Percentiles rank a stretch among this genome's conserved stretches.
These are phyloP conservation scores for Hymenoscyphus occultus DNA, from an alignment of 2,329 filamentous ascomycete genomes.

Conservation along the genomic window DNA sequence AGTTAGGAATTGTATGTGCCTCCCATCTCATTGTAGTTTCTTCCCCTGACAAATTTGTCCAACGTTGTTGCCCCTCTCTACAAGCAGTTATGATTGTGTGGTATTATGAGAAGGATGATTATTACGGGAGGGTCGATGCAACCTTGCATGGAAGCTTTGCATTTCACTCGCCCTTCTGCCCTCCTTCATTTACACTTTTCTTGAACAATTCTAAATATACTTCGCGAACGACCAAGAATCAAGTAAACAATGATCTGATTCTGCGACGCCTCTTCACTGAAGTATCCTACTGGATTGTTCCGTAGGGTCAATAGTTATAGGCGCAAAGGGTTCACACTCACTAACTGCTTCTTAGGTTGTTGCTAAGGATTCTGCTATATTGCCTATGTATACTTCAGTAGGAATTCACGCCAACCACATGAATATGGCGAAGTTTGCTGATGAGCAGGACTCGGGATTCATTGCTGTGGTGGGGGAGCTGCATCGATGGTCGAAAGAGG, in stretches of 20 bases:
- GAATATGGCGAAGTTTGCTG: slow-evolving; percentile 37
- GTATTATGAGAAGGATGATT: too few species aligned
- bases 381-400: slow-evolving; percentile 33
- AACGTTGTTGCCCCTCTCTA: neutral
- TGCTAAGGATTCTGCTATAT: slow-evolving; percentile 35
- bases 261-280: too few species aligned
- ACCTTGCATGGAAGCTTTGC: too few species aligned
- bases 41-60: too few species aligned
- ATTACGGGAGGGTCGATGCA: too few species aligned
- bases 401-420: slow-evolving; percentile 36
- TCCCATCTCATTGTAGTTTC: neutral
- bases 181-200: too few species aligned
- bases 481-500: slow-evolving; percentile 9
- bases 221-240: neutral
- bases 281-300: too few species aligned
- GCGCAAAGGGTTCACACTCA: too few species aligned
- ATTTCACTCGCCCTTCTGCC: too few species aligned
- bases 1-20: slow-evolving; percentile 16
- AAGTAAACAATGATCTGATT: neutral
- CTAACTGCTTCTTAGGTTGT: slow-evolving; percentile 19
- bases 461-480: slow-evolving; percentile 13
- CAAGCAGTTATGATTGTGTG: too few species aligned
- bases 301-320: too few species aligned
- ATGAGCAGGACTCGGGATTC: slow-evolving; percentile 21
- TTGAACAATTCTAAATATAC: too few species aligned